Evolutionary conservation across 2,329 filamentous ascomycete genomes (phyloP).

Genomic region (Orbilia blumenaviensis): DNA sequence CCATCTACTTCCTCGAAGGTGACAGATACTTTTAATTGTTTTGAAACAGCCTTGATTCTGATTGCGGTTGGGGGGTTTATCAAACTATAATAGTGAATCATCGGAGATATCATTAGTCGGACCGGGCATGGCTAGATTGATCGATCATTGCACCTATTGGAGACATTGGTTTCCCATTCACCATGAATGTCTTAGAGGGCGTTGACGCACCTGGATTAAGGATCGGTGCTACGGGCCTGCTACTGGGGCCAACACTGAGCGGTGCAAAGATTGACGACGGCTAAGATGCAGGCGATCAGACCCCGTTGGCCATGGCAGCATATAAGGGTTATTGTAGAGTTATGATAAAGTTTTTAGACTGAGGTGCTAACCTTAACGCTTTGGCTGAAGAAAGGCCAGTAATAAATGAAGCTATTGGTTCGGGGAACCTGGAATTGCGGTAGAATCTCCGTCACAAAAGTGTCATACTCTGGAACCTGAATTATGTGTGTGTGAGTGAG

Average conservation of each 20-base stretch:
- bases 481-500: too few species aligned
- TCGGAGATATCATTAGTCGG: too few species aligned
- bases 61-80: slow-evolving; percentile 3
- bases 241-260: slow-evolving; percentile 39
- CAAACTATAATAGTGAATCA: slow-evolving; percentile 4
- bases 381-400: slow-evolving; percentile 59
- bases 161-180: slow-evolving; percentile 50
- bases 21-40: slow-evolving; percentile 6
- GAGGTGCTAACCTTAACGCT: slow-evolving; percentile 61
- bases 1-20: slow-evolving; percentile 8
- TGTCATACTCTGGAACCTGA: too few species aligned
- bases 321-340: slow-evolving; percentile 61
- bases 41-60: not conserved
- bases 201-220: slow-evolving; percentile 52
- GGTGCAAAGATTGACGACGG: slow-evolving; percentile 60
- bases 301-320: slow-evolving; percentile 62
- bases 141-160: slow-evolving; percentile 48
- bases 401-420: slow-evolving; percentile 62
- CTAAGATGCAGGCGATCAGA: slow-evolving; percentile 59
- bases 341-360: slow-evolving; percentile 62
- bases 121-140: slow-evolving; percentile 25
- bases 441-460: too few species aligned
- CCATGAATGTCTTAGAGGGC: slow-evolving; percentile 40
- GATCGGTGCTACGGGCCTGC: slow-evolving; percentile 38
- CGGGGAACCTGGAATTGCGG: slow-evolving; percentile 62